A percentile compares a stretch with the other conserved stretches of the same genome.
phyloP scores from a whole-genome alignment of 1,284 basidiomycete species.

The Cutaneotrichosporon spelunceum region DNA sequence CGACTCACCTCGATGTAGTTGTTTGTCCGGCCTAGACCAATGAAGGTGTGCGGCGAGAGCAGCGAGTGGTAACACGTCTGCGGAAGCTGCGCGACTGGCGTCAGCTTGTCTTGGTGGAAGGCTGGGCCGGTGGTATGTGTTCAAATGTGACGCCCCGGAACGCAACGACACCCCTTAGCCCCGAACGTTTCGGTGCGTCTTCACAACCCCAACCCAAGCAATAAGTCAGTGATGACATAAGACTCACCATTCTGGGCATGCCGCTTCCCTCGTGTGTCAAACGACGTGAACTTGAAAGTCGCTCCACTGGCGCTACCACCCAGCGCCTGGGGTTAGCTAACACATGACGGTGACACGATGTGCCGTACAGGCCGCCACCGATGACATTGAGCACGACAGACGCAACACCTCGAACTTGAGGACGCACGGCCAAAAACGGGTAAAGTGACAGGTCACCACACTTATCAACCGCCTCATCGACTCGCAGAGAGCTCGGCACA shows the following conservation, averaged over 20 bases:
- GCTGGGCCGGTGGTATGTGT: background rate
- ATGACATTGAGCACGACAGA: background rate
- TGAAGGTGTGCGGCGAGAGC: constrained; percentile 87
- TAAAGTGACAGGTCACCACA: background rate
- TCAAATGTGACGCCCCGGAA: background rate
- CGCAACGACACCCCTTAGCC: background rate
- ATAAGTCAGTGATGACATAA: background rate
- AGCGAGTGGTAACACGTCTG: constrained; percentile 88
- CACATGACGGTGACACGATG: background rate
- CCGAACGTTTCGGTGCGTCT: background rate
- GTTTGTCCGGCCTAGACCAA: constrained; percentile 97
- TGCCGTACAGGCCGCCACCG: too few species aligned
- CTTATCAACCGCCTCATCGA: background rate
- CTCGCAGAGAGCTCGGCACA: background rate
- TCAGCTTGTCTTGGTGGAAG: constrained; percentile 1
- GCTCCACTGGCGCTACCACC: constrained; percentile 92
- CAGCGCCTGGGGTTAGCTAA: constrained; percentile 63
- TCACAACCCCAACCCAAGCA: background rate
- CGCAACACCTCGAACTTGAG: background rate
- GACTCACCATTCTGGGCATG: constrained; percentile 78
- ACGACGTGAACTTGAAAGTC: constrained; percentile 93
- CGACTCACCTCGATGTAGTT: constrained; percentile 83
- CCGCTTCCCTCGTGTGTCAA: constrained; percentile 85
- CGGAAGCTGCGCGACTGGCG: constrained; percentile 79
- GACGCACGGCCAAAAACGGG: background rate